A percentile compares a stretch with the other conserved stretches of the same genome.
phyloP scores from a whole-genome alignment of 768 basidiomycete genomes.

The Xerocomellus intermedius region DNA sequence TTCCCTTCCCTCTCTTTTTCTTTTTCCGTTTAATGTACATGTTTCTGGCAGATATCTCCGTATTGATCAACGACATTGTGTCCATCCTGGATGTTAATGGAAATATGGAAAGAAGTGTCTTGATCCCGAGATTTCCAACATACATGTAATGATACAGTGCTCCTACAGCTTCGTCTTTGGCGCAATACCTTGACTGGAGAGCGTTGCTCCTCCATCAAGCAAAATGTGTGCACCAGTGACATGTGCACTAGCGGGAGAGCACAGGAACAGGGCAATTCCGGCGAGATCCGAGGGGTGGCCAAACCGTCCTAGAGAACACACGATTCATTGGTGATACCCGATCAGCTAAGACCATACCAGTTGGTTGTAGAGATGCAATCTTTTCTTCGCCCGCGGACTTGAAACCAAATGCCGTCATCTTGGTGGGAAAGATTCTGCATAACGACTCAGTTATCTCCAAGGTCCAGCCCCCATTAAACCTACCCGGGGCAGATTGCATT shows the following conservation, averaged over 20 bases:
- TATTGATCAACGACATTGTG: not conserved
- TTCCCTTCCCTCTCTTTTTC: not conserved
- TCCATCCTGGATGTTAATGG: not conserved
- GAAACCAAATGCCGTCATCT: slow-evolving; percentile 78
- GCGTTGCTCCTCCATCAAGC: slow-evolving; percentile 61
- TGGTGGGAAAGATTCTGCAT: slow-evolving; percentile 69
- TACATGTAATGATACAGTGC: not conserved
- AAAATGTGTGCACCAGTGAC: slow-evolving; percentile 72
- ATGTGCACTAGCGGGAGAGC: slow-evolving; percentile 69
- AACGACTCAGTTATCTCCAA: not conserved
- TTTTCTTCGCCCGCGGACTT: slow-evolving; percentile 51
- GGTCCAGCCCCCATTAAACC: not conserved
- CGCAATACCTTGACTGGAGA: slow-evolving; percentile 21
- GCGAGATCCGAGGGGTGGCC: slow-evolving; percentile 68
- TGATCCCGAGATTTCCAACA: too few relatives aligned
- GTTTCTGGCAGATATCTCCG: not conserved
- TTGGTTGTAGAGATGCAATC: slow-evolving; percentile 57
- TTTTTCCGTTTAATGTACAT: not conserved
- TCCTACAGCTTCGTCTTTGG: slow-evolving; percentile 27
- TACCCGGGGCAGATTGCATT: slow-evolving; percentile 86
- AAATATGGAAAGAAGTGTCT: not conserved
- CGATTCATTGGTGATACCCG: not conserved
- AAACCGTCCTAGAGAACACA: slow-evolving; percentile 50
- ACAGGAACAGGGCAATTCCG: slow-evolving; percentile 66
- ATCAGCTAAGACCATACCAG: slow-evolving; percentile 42